Base-by-base conservation (phyloP, 768 basidiomycete species). In the Paxillus involutus region DNA sequence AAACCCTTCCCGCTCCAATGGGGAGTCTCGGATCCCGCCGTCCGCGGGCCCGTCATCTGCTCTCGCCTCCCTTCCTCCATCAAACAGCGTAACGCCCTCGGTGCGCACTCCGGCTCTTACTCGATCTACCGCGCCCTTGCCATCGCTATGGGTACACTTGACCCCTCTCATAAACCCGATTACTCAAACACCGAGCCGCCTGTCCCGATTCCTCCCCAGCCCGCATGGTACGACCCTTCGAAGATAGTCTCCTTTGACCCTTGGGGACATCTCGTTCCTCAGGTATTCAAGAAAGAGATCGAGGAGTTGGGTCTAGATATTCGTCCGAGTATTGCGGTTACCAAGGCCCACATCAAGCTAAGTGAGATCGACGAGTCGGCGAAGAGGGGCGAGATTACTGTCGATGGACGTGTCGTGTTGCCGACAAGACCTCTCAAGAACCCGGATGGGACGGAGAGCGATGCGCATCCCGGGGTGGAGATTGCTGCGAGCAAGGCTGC, bases 181-280 rank as follows among this genome's bases (percentile, higher is more conserved):
- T 95, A 88, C 71, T 75, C 79, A 42, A 78, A 83, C 65, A 94
- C 93, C 0, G 86, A 95, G 66, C 95, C 95, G 0, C 90, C 94
- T 0, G 83, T 97, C 32, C 69, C 78, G 36, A 84, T 97, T 57
- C 87, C 85, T 12, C 86, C 84, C 14, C 84, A 90, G 59, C 83
- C 87, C 0, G 70, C 83, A 5, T 98, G 95, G 95, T 81, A 71
- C 41, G 83, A 89, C 60, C 78, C 84, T 6, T 60, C 58, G 58
- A 91, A 91, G 80, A 94, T 98, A 62, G 94, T 96, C 39, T 85
- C 86, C 4, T 88, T 98, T 67, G 95, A 98, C 63, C 95, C 95
- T 0, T 97, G 86, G 83, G 95, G 95, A 2, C 94, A 96, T 62
- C 74, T 96, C 48, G 89, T 87, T 0, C 91, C 88, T 4, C 80